Percentiles rank a stretch among this genome's conserved stretches.
Evolutionary conservation across 495 filamentous ascomycete species (phyloP).

Genomic region (Physcia stellaris): DNA sequence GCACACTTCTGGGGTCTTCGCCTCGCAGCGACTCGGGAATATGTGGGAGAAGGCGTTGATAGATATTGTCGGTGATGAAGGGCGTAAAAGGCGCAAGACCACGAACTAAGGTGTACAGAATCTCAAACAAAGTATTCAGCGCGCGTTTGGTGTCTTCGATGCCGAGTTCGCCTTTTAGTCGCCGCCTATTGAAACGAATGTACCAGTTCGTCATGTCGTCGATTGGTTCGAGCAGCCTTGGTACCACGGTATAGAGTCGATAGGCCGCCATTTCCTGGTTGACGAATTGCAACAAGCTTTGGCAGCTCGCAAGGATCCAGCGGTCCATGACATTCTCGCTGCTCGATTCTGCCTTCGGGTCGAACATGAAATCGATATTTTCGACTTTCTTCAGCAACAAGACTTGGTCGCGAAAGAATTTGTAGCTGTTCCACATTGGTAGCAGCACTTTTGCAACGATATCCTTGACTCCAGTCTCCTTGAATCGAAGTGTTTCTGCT

Average conservation of each 20-base stretch:
- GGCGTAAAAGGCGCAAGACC: slow-evolving; percentile 90
- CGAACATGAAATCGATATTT: slow-evolving; percentile 63
- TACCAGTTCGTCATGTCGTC: slow-evolving; percentile 99
- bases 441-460: slow-evolving; percentile 88
- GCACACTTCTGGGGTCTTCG: slow-evolving; percentile 69
- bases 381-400: slow-evolving; percentile 81
- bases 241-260: slow-evolving; percentile 88
- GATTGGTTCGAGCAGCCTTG: slow-evolving; percentile 72
- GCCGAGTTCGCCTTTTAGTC: slow-evolving; percentile 80
- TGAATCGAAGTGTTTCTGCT: slow-evolving; percentile 82
- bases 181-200: slow-evolving; percentile 94
- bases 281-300: slow-evolving; percentile 83
- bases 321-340: slow-evolving; percentile 94
- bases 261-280: slow-evolving; percentile 92
- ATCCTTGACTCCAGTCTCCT: slow-evolving; percentile 87
- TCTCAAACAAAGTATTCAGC: slow-evolving; percentile 92
- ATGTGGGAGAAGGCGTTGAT: slow-evolving; percentile 67
- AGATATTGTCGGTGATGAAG: slow-evolving; percentile 92
- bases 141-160: slow-evolving; percentile 80
- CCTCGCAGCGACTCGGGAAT: slow-evolving; percentile 51
- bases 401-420: slow-evolving; percentile 97
- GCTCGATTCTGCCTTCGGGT: slow-evolving; percentile 53
- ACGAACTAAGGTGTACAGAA: slow-evolving; percentile 75
- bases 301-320: slow-evolving; percentile 90
- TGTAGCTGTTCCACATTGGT: slow-evolving; percentile 94